Percentiles rank a stretch among this genome's conserved stretches.
Conservation (phyloP, 1,139 yeast species). For the Nakaseomyces glabratus region DNA sequence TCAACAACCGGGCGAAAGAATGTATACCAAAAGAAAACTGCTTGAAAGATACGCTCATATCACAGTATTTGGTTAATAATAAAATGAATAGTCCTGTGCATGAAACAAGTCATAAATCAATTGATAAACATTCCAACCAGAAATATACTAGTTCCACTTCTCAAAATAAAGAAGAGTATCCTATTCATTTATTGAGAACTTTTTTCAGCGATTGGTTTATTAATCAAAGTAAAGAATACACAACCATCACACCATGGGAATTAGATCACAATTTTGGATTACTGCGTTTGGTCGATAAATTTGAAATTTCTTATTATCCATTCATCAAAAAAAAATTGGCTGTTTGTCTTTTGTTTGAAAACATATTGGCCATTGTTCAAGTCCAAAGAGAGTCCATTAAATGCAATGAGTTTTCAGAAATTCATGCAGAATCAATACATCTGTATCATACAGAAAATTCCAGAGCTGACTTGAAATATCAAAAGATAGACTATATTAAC, state of each 20-base stretch:
- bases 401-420: too few relatives aligned
- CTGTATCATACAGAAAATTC: too few relatives aligned
- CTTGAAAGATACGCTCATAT: conserved; percentile 20
- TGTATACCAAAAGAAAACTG: conserved; percentile 26
- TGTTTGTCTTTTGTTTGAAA: conserved; percentile 26
- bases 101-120: not conserved
- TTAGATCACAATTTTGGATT: conserved; percentile 26
- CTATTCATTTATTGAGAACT: conserved; percentile 23
- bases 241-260: conserved; percentile 12
- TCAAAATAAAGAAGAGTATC: conserved; percentile 8
- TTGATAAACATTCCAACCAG: not conserved
- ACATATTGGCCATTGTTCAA: conserved; percentile 17
- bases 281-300: conserved; percentile 24
- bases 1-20: conserved; percentile 12
- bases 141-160: not conserved
- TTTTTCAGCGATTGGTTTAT: conserved; percentile 22
- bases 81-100: too few relatives aligned
- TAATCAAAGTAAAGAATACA: conserved; percentile 10
- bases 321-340: conserved; percentile 14
- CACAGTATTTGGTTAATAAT: conserved; percentile 16
- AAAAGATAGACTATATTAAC: too few relatives aligned
- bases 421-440: too few relatives aligned
- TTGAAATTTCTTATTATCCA: conserved; percentile 19
- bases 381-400: conserved; percentile 9
- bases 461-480: too few relatives aligned